Conservation (phyloP, 202 grass and related monocot genomes). For the Bolboschoenoplectus hybrid region DNA sequence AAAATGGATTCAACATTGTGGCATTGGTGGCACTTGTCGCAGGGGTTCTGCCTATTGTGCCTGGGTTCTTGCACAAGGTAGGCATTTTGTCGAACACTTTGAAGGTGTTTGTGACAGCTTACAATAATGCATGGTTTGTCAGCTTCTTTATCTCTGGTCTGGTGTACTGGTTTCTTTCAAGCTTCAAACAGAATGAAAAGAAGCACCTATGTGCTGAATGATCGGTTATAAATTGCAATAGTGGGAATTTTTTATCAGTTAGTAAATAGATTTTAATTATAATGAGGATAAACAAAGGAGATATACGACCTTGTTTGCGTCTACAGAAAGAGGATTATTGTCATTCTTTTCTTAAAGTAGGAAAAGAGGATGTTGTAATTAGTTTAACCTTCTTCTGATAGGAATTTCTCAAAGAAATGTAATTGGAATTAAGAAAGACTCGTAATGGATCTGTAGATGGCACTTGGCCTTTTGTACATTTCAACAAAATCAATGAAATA, state of each 20-base stretch:
- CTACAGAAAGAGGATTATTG: background rate
- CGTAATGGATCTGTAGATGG: background rate
- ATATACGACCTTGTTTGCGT: too few species aligned
- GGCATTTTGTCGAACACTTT: slow-evolving; percentile 54
- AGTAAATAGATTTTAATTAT: background rate
- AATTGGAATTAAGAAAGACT: background rate
- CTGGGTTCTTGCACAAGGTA: slow-evolving; percentile 68
- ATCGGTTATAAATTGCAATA: background rate
- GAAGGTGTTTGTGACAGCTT: slow-evolving; percentile 47
- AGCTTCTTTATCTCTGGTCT: slow-evolving; percentile 76
- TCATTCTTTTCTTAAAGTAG: background rate
- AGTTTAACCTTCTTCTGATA: background rate
- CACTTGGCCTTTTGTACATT: background rate
- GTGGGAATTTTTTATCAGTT: background rate
- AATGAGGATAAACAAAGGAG: too few species aligned
- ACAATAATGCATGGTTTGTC: slow-evolving; percentile 90
- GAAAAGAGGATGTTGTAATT: background rate
- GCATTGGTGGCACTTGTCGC: slow-evolving; percentile 63
- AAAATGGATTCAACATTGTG: slow-evolving; percentile 63
- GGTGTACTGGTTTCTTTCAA: slow-evolving; percentile 67
- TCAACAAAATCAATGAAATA: background rate
- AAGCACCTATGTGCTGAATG: slow-evolving; percentile 16
- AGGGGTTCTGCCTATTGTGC: slow-evolving; percentile 69
- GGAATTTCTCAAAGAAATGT: background rate
- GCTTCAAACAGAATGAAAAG: slow-evolving; percentile 26